A percentile compares a stretch with the other conserved stretches of the same genome.
Conservation (phyloP, 1,139 yeast genomes). For the Casaregolazyma lundiana region DNA sequence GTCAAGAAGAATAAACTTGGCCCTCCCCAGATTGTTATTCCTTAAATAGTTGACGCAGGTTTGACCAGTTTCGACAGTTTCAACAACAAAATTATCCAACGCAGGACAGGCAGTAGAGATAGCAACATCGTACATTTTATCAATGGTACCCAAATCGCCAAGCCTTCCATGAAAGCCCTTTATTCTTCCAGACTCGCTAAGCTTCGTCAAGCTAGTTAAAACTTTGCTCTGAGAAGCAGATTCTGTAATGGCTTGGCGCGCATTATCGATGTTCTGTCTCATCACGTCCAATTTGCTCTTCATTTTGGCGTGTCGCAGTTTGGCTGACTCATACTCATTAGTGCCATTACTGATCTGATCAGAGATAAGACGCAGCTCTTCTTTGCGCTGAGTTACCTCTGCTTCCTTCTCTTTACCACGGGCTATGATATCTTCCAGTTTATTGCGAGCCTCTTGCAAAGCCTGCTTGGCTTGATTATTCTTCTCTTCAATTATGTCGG, state of each 20-base stretch:
- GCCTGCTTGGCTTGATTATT: slow-evolving; percentile 43
- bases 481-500: slow-evolving; percentile 55
- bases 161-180: slow-evolving; percentile 83
- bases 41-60: slow-evolving; percentile 84
- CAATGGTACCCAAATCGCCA: slow-evolving; percentile 88
- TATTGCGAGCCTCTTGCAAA: slow-evolving; percentile 43
- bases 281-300: slow-evolving; percentile 49
- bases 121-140: slow-evolving; percentile 84
- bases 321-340: slow-evolving; percentile 50
- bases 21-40: slow-evolving; percentile 81
- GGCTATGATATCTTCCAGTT: slow-evolving; percentile 45
- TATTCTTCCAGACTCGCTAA: slow-evolving; percentile 78
- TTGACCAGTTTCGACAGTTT: slow-evolving; percentile 89
- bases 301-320: slow-evolving; percentile 46
- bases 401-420: slow-evolving; percentile 52
- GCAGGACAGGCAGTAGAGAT: slow-evolving; percentile 94
- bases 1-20: slow-evolving; percentile 76
- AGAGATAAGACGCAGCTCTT: slow-evolving; percentile 44
- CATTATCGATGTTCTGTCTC: slow-evolving; percentile 64
- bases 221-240: slow-evolving; percentile 71
- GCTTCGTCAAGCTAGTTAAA: slow-evolving; percentile 58
- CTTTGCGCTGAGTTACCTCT: slow-evolving; percentile 40
- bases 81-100: slow-evolving; percentile 89
- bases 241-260: slow-evolving; percentile 52
- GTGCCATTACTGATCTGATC: slow-evolving; percentile 58